Evolutionary conservation across 176 grass and related monocot genomes (phyloP).

Genomic region (Hsuehochloa calcarea): DNA sequence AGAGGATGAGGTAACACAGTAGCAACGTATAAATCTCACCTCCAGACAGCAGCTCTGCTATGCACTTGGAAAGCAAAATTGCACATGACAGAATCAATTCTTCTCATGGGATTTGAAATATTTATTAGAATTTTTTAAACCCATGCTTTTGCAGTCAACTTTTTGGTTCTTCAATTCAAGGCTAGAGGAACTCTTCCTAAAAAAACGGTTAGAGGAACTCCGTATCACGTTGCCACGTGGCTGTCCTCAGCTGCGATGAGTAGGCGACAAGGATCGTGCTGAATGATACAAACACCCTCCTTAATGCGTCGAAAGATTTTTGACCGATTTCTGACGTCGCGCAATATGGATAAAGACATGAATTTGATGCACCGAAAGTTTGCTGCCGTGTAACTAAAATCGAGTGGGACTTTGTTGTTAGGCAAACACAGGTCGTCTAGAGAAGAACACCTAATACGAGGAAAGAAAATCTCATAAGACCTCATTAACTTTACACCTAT

Average conservation of each 20-base stretch:
- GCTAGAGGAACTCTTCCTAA: too few species aligned
- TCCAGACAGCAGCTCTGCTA: not conserved
- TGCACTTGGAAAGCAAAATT: not conserved
- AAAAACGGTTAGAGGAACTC: too few species aligned
- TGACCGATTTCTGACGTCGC: not conserved
- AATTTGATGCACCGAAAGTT: not conserved
- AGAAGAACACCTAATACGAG: too few species aligned
- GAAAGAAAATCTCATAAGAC: too few species aligned
- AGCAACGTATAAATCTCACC: too few species aligned
- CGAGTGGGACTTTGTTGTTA: not conserved
- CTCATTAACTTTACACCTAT: too few species aligned
- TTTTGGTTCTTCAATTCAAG: not conserved
- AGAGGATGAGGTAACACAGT: too few species aligned
- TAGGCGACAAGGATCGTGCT: too few species aligned
- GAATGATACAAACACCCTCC: too few species aligned
- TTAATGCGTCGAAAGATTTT: not conserved
- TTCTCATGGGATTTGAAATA: not conserved
- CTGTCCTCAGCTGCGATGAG: too few species aligned
- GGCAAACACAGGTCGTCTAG: too few species aligned
- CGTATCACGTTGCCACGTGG: too few species aligned
- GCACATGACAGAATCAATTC: not conserved
- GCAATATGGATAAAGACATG: not conserved
- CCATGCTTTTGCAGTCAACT: not conserved
- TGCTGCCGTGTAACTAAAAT: not conserved
- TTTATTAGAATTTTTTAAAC: not conserved